Conservation (phyloP, 2,329 filamentous ascomycete species). For the Spiromastix sp. region DNA sequence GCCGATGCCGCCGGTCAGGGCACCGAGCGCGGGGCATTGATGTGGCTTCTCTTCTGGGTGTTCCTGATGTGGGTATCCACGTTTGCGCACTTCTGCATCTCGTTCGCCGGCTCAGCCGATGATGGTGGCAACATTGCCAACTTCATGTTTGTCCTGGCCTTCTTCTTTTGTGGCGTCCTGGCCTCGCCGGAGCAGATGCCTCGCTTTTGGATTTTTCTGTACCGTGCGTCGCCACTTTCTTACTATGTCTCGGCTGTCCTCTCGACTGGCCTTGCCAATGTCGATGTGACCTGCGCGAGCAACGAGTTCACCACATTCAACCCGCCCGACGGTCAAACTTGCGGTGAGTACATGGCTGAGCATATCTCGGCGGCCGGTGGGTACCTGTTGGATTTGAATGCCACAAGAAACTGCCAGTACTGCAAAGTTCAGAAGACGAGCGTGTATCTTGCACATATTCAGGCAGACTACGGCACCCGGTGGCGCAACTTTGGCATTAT, state of each 20-base stretch:
- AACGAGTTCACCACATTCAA: slow-evolving; percentile 21
- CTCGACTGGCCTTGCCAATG: slow-evolving; percentile 20
- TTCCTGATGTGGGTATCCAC: slow-evolving; percentile 61
- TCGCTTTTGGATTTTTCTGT: slow-evolving; percentile 70
- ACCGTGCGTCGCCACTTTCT: slow-evolving; percentile 54
- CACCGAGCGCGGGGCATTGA: slow-evolving; percentile 48
- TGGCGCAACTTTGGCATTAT: slow-evolving; percentile 64
- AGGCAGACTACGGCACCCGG: slow-evolving; percentile 34
- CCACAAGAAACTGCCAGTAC: slow-evolving; percentile 40
- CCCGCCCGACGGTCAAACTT: slow-evolving; percentile 54
- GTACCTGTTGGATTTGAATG: slow-evolving; percentile 31
- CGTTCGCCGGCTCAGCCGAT: slow-evolving; percentile 56
- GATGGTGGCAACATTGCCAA: slow-evolving; percentile 55
- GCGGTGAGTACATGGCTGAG: slow-evolving; percentile 37
- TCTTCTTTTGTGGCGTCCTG: slow-evolving; percentile 45
- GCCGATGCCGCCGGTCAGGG: slow-evolving; percentile 27
- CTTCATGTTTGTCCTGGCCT: slow-evolving; percentile 46
- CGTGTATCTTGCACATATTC: slow-evolving; percentile 33
- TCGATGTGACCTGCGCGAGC: slow-evolving; percentile 20
- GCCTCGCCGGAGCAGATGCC: slow-evolving; percentile 49
- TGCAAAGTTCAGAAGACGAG: slow-evolving; percentile 39
- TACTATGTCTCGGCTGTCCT: slow-evolving; percentile 40
- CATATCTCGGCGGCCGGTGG: slow-evolving; percentile 31
- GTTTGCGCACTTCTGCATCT: slow-evolving; percentile 63
- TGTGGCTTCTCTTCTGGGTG: slow-evolving; percentile 53